Percentiles rank a stretch among this genome's conserved stretches.
Evolutionary conservation across 164 flowering plant species (phyloP).

Genomic region (Kingdonia uniflora): DNA sequence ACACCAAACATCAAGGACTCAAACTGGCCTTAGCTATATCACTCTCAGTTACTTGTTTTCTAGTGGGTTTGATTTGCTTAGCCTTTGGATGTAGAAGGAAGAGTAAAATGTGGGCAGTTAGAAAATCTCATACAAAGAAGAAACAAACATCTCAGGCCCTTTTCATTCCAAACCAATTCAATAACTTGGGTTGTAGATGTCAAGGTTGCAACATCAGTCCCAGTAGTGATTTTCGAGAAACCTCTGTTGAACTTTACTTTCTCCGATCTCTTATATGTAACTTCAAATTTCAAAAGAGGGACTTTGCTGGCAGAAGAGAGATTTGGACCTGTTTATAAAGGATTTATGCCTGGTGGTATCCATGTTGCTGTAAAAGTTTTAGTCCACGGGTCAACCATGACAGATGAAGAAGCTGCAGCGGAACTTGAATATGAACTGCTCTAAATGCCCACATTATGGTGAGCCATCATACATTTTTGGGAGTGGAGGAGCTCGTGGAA

Average conservation of each 20-base stretch:
- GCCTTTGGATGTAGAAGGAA: slow-evolving; percentile 60
- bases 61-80: slow-evolving; percentile 45
- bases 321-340: slow-evolving; percentile 84
- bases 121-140: slow-evolving; percentile 56
- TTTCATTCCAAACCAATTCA: slow-evolving; percentile 83
- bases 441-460: no score
- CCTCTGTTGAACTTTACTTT: slow-evolving; percentile 82
- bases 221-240: slow-evolving; percentile 78
- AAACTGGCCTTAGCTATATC: slow-evolving; percentile 49
- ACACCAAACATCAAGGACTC: slow-evolving; percentile 27
- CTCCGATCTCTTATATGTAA: slow-evolving; percentile 77
- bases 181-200: slow-evolving; percentile 91
- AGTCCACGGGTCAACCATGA: slow-evolving; percentile 66
- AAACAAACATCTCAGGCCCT: slow-evolving; percentile 64
- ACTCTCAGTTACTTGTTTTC: slow-evolving; percentile 39
- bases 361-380: slow-evolving; percentile 86
- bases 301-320: slow-evolving; percentile 80
- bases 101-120: slow-evolving; percentile 45
- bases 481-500: no score
- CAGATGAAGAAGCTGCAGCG: slow-evolving; percentile 70
- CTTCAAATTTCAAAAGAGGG: slow-evolving; percentile 76
- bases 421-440: slow-evolving; percentile 69
- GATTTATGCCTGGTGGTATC: slow-evolving; percentile 67
- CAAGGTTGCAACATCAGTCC: slow-evolving; percentile 65
- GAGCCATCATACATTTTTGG: no score